phyloP scores from a whole-genome alignment of 139 green algal species.

The Gonium pectorale region DNA sequence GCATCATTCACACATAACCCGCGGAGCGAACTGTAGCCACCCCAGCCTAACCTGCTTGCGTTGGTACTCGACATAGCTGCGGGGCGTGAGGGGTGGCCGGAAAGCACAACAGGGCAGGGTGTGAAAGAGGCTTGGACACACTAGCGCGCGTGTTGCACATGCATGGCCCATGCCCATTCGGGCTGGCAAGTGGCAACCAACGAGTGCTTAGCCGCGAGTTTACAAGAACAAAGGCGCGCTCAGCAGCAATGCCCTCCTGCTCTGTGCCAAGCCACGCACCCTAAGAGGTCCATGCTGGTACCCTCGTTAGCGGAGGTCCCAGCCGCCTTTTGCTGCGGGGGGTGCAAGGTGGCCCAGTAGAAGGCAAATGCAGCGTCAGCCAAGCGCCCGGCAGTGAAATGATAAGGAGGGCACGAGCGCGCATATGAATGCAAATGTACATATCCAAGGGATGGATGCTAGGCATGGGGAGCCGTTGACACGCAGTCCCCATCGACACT shows the following conservation, averaged over 20 bases:
- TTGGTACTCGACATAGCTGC: slow-evolving; percentile 43
- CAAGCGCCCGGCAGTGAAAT: neutral
- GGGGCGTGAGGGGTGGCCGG: neutral
- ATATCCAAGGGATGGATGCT: neutral
- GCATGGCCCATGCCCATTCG: neutral
- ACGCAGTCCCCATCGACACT: no score
- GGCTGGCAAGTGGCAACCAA: neutral
- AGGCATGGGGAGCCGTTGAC: no score
- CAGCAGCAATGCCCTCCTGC: neutral
- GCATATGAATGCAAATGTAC: neutral
- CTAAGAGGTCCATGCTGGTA: slow-evolving; percentile 26
- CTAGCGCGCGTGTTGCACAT: neutral
- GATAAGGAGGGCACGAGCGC: neutral
- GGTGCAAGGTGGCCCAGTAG: neutral
- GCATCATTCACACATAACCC: no score
- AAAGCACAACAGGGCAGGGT: neutral
- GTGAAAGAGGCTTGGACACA: neutral
- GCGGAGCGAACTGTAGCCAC: no score
- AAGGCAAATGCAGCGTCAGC: neutral
- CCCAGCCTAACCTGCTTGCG: slow-evolving; percentile 42
- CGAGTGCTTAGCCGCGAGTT: neutral
- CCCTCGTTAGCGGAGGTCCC: neutral
- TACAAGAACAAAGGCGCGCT: neutral
- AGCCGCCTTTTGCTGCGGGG: slow-evolving; percentile 17
- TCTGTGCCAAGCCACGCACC: neutral